These are phyloP conservation scores for Truncatella angustata DNA, from an alignment of 2,329 filamentous ascomycete genomes.

Conservation along the genomic window DNA sequence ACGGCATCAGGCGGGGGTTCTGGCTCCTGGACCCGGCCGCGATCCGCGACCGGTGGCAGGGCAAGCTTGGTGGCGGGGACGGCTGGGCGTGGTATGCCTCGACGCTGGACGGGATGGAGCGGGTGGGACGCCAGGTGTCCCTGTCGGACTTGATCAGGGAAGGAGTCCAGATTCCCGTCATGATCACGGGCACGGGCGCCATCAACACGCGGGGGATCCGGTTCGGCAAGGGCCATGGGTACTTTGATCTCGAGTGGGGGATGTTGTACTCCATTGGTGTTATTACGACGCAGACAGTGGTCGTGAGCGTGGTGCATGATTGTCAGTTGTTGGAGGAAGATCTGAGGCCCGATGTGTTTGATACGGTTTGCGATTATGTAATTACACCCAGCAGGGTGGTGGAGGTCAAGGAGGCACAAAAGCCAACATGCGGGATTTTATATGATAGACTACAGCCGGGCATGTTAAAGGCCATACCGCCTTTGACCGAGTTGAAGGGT, in stretches of 20 bases:
- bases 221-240: conserved; percentile 37
- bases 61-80: conserved; percentile 19
- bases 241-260: conserved; percentile 42
- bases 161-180: conserved; percentile 29
- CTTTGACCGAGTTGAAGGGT: conserved; percentile 16
- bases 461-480: conserved; percentile 34
- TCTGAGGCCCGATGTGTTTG: conserved; percentile 31
- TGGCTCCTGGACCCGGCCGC: conserved; percentile 35
- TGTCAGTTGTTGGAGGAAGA: conserved; percentile 39
- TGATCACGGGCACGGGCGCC: conserved; percentile 37
- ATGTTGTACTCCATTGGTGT: conserved; percentile 34
- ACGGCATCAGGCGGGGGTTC: conserved; percentile 39
- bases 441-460: conserved; percentile 34
- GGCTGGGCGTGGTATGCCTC: conserved; percentile 30
- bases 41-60: neutral
- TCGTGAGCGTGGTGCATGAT: conserved; percentile 36
- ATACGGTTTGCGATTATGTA: conserved; percentile 40
- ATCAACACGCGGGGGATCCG: conserved; percentile 36
- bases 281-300: conserved; percentile 23
- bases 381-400: conserved; percentile 33
- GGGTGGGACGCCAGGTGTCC: conserved; percentile 31
- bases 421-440: conserved; percentile 34
- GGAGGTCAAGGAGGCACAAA: conserved; percentile 25
- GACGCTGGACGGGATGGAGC: conserved; percentile 43
- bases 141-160: conserved; percentile 32